Evolutionary conservation across 1,284 basidiomycete genomes (phyloP).

Genomic region (Rhodotorula sp.): DNA sequence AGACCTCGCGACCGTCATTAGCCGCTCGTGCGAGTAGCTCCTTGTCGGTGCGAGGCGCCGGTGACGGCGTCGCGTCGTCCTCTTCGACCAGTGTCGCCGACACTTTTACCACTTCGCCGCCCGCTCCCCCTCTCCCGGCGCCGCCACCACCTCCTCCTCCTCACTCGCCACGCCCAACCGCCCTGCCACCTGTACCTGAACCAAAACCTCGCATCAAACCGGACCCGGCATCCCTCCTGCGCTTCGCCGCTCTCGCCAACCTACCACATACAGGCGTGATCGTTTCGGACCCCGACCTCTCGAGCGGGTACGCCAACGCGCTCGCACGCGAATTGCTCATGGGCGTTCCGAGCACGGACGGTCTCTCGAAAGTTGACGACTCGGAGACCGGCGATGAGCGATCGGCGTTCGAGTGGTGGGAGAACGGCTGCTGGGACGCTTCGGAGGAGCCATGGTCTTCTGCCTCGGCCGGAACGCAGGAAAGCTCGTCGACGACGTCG

Average conservation of each 20-base stretch:
- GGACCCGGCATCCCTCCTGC: slow-evolving; percentile 25
- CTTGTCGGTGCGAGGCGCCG: not conserved
- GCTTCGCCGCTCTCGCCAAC: slow-evolving; percentile 35
- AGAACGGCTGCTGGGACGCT: slow-evolving; percentile 2
- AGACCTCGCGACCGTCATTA: not conserved
- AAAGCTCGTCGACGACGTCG: not conserved
- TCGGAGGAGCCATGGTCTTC: slow-evolving; percentile 5
- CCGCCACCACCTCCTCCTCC: slow-evolving; percentile 3
- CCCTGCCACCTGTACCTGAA: slow-evolving; percentile 14
- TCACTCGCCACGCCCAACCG: slow-evolving; percentile 20
- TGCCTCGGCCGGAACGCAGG: not conserved
- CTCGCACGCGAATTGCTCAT: slow-evolving; percentile 38
- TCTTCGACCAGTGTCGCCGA: not conserved
- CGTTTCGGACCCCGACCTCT: slow-evolving; percentile 30
- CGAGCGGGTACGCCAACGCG: slow-evolving; percentile 40
- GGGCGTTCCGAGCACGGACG: slow-evolving; percentile 25
- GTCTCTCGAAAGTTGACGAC: slow-evolving; percentile 5
- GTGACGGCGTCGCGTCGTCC: not conserved
- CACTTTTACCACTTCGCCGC: not conserved
- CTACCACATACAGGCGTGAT: slow-evolving; percentile 41
- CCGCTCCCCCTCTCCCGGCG: not conserved
- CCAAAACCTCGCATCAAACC: not conserved
- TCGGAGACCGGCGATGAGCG: not conserved
- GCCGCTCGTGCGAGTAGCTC: not conserved
- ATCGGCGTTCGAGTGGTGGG: not conserved